Evolutionary conservation across 768 basidiomycete species (phyloP).

Genomic region (Daedaleopsis nitida): DNA sequence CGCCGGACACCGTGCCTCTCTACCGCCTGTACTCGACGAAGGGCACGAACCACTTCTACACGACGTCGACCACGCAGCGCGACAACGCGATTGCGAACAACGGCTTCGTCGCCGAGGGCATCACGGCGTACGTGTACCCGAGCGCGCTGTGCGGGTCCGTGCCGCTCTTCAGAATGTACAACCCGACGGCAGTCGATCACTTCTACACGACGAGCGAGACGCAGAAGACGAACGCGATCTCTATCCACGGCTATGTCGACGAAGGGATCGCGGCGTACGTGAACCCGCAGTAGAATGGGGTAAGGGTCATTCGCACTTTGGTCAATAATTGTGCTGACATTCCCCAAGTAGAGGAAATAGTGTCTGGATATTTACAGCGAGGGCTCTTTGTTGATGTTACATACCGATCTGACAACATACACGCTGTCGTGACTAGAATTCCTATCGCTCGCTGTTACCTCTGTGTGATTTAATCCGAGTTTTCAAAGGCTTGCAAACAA

Average conservation of each 20-base stretch:
- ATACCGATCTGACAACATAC: too few species aligned
- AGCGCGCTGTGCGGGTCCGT: slow-evolving; percentile 11
- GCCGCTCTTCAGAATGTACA: slow-evolving; percentile 24
- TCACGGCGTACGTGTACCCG: slow-evolving; percentile 12
- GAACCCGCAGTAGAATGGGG: not conserved
- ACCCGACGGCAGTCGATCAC: slow-evolving; percentile 7
- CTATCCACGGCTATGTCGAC: not conserved
- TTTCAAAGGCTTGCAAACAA: too few species aligned
- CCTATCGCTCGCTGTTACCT: too few species aligned
- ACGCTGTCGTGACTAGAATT: too few species aligned
- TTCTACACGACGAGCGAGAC: slow-evolving; percentile 7
- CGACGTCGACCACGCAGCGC: not conserved
- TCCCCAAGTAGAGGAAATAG: too few species aligned
- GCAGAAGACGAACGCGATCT: not conserved
- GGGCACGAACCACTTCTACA: slow-evolving; percentile 3
- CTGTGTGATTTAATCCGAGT: too few species aligned
- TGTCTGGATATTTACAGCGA: too few species aligned
- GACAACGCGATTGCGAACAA: slow-evolving; percentile 9
- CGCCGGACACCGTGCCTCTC: not conserved
- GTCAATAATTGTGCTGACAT: too few species aligned
- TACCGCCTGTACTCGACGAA: not conserved
- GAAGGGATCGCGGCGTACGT: slow-evolving; percentile 4
- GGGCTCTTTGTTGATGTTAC: too few species aligned
- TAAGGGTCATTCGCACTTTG: too few species aligned
- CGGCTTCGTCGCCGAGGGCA: slow-evolving; percentile 10